Evolutionary conservation across 129 eudicot species (phyloP).

Genomic region (Pittosporum tobira): DNA sequence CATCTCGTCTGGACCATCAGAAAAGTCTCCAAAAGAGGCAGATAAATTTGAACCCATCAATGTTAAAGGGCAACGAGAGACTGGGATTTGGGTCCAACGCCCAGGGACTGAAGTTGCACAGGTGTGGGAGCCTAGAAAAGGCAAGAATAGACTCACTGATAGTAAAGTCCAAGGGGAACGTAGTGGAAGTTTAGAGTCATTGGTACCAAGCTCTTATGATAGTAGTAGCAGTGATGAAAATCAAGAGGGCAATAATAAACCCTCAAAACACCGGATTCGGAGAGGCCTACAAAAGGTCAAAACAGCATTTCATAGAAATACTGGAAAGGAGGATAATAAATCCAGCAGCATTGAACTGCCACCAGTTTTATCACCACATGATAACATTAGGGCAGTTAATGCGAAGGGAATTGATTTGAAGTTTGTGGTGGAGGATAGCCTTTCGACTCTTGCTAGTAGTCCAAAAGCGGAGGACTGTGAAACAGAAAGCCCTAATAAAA

Average conservation of each 20-base stretch:
- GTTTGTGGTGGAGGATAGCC: constrained; percentile 45
- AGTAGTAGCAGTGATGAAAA: constrained; percentile 56
- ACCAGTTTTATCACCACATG: constrained; percentile 41
- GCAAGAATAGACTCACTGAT: constrained; percentile 35
- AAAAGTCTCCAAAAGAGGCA: constrained; percentile 26
- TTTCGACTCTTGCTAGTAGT: constrained; percentile 24
- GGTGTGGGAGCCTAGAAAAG: constrained; percentile 86
- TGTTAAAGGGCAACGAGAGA: constrained; percentile 57
- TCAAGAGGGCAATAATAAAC: constrained; percentile 31
- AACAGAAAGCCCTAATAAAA: constrained; percentile 28
- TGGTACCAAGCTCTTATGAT: constrained; percentile 19
- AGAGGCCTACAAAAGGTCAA: constrained; percentile 53
- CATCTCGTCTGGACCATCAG: too few species aligned
- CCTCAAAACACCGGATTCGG: too few species aligned
- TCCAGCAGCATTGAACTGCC: constrained; percentile 15
- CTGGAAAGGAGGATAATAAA: constrained; percentile 32
- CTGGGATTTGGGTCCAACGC: constrained; percentile 89
- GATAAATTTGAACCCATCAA: constrained; percentile 68
- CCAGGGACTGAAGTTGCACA: constrained; percentile 78
- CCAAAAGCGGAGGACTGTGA: constrained; percentile 28
- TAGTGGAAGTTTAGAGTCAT: constrained; percentile 25
- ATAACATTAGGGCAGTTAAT: constrained; percentile 48
- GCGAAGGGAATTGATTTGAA: constrained; percentile 36
- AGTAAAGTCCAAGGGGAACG: constrained; percentile 16
- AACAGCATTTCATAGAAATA: constrained; percentile 40